These are phyloP conservation scores for Terfezia boudieri DNA, from an alignment of 495 filamentous ascomycete species.

Conservation along the genomic window DNA sequence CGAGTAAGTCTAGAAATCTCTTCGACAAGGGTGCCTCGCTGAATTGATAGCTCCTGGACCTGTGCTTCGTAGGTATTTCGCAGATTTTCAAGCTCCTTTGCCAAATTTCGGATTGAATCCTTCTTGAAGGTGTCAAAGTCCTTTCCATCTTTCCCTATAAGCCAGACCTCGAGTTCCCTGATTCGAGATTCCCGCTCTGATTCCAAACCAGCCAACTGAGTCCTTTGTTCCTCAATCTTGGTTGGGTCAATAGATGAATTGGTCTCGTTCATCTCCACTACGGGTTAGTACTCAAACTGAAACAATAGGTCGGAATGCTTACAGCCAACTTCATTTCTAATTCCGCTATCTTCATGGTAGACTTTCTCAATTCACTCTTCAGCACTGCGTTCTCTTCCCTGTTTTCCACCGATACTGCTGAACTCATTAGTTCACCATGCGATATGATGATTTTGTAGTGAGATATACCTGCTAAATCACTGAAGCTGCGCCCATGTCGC, in stretches of 20 bases:
- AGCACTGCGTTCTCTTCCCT: slow-evolving; percentile 45
- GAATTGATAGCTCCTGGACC: slow-evolving; percentile 65
- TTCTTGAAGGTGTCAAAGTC: neutral
- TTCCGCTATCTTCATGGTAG: slow-evolving; percentile 59
- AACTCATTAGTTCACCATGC: slow-evolving; percentile 48
- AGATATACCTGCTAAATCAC: slow-evolving; percentile 27
- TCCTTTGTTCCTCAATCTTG: slow-evolving; percentile 77
- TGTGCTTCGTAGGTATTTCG: slow-evolving; percentile 55
- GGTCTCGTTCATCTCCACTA: slow-evolving; percentile 37
- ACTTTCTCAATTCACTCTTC: slow-evolving; percentile 54
- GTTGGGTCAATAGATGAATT: slow-evolving; percentile 57
- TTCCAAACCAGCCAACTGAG: slow-evolving; percentile 87
- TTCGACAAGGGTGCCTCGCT: slow-evolving; percentile 58
- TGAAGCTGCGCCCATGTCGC: slow-evolving; percentile 79
- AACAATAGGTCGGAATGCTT: slow-evolving; percentile 12
- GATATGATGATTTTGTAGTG: slow-evolving; percentile 30
- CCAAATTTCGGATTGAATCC: slow-evolving; percentile 68
- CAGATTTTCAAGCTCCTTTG: slow-evolving; percentile 61
- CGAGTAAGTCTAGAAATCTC: slow-evolving; percentile 58
- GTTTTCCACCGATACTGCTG: slow-evolving; percentile 38
- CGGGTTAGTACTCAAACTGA: neutral
- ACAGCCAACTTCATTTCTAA: slow-evolving; percentile 47
- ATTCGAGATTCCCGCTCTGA: slow-evolving; percentile 89
- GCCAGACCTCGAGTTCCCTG: slow-evolving; percentile 69
- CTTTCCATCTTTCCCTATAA: slow-evolving; percentile 18